Percentiles rank a stretch among this genome's conserved stretches.
These are phyloP conservation scores for Erodium moschatum DNA, from an alignment of 441 rosid genomes.

Conservation along the genomic window DNA sequence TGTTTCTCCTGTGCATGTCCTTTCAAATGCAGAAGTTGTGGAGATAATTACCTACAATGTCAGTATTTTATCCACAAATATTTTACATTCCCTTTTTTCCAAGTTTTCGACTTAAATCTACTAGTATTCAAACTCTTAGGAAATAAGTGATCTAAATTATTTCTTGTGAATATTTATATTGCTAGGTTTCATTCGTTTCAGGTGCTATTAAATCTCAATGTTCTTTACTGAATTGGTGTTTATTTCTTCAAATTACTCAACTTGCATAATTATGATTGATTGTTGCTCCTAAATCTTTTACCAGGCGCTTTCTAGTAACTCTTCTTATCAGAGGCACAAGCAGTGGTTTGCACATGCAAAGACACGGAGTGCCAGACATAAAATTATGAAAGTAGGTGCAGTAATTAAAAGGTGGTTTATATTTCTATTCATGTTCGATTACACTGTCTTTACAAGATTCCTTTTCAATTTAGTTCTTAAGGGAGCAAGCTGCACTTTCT, in stretches of 20 bases:
- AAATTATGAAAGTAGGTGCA: constrained; percentile 75
- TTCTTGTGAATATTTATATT: too few relatives aligned
- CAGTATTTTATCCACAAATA: constrained; percentile 30
- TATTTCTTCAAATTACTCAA: neutral
- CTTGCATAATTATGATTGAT: neutral
- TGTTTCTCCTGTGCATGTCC: constrained; percentile 72
- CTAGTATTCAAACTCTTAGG: too few relatives aligned
- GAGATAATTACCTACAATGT: constrained; percentile 88
- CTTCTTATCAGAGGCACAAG: constrained; percentile 88
- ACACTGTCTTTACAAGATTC: constrained; percentile 2
- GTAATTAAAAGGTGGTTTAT: neutral
- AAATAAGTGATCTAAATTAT: too few relatives aligned
- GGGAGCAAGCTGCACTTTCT: constrained; percentile 82
- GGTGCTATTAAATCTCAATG: too few relatives aligned
- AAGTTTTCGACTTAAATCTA: too few relatives aligned
- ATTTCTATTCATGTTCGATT: neutral
- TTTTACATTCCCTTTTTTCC: constrained; percentile 6
- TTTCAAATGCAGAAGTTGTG: constrained; percentile 93
- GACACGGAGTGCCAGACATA: constrained; percentile 94
- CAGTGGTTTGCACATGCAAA: constrained; percentile 95
- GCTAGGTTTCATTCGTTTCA: too few relatives aligned
- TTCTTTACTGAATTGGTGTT: neutral
- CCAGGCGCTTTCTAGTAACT: constrained; percentile 83
- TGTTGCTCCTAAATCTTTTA: constrained; percentile 13
- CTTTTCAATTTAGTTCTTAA: constrained; percentile 52